phyloP scores from a whole-genome alignment of 2,329 filamentous ascomycete species.

The Trichophyton verrucosum region DNA sequence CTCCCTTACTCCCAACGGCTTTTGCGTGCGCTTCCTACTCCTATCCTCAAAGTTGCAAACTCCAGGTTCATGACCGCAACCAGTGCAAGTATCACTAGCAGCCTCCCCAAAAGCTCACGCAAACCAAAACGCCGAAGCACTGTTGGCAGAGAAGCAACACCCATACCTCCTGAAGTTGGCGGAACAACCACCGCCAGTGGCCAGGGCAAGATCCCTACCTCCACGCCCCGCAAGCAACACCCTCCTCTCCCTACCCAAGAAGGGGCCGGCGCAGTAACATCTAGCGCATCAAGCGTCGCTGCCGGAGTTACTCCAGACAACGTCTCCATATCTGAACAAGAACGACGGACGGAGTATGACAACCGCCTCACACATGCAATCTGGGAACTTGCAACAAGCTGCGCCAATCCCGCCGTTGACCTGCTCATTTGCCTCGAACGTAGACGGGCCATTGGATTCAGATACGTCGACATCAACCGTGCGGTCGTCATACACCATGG shows the following conservation, averaged over 20 bases:
- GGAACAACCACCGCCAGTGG: constrained; percentile 12
- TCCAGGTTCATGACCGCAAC: constrained; percentile 90
- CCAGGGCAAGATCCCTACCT: constrained; percentile 14
- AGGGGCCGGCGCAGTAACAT: not conserved
- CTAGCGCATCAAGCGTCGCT: constrained; percentile 9
- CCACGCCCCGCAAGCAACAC: constrained; percentile 15
- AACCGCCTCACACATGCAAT: constrained; percentile 79
- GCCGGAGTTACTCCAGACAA: constrained; percentile 16
- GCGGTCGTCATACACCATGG: constrained; percentile 91
- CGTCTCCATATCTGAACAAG: constrained; percentile 36
- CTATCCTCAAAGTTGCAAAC: constrained; percentile 86
- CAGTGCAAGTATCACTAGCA: constrained; percentile 70
- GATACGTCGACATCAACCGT: constrained; percentile 89
- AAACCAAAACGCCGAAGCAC: constrained; percentile 27
- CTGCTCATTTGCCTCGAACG: constrained; percentile 85
- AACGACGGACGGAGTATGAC: constrained; percentile 51
- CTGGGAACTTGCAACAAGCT: constrained; percentile 82
- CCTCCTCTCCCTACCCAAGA: constrained; percentile 13
- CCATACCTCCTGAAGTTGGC: constrained; percentile 11
- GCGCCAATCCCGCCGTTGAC: constrained; percentile 89
- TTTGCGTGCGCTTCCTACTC: constrained; percentile 75
- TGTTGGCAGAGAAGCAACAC: constrained; percentile 20
- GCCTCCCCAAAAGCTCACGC: constrained; percentile 54
- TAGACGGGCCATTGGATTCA: constrained; percentile 81
- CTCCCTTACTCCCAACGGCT: constrained; percentile 88